Base-by-base conservation (phyloP, 768 basidiomycete genomes). In the Boletus tylopilopsis region DNA sequence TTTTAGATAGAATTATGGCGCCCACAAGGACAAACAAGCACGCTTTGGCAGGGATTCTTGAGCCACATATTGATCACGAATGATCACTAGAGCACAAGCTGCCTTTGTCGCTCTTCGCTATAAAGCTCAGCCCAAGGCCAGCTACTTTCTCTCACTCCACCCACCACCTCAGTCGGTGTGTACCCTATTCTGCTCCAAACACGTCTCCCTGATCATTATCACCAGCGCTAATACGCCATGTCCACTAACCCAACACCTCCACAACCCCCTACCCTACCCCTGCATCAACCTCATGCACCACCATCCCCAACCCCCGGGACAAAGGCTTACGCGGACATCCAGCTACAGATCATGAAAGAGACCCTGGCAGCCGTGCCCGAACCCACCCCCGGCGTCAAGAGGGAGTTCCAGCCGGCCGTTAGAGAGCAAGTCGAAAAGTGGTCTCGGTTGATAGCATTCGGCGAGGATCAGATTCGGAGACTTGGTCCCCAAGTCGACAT, bases 1-100 rank as follows among this genome's bases (percentile, higher is more conserved):
- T 34, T 16, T 16, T 16, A 18, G 51, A 51, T 46, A 19, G 50
- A 50, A 49, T 61, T 56, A 33, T 33, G 45, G 69, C 71, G 59
- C 72, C 73, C 71, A 73, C 72, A 73, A 68, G 71, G 68, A 71
- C 73, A 73, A 73, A 75, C 73, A 73, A 73, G 47, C 45, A 64
- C 59, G 63, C 65, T 68, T 62, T 69, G 53, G 67, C 70, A 30
- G 49, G 41, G 56, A 42, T 50, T 40, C 19, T 40, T 42, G 46
- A 48, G 56, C 52, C 57, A 64, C 55, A 64, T 59, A 67, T 63
- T 57, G 60, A 68, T 70, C 59, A 50, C 46, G 36, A 62, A 69
- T 69, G 66, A 59, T 62, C 42, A 24, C 51, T 50, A 49, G 42
- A 54, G 55, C 40, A 51, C 60, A 52, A 50, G 43, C 51, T 53